Evolutionary conservation across 345 rosid species (phyloP).

Genomic region (Syzygium jambos): DNA sequence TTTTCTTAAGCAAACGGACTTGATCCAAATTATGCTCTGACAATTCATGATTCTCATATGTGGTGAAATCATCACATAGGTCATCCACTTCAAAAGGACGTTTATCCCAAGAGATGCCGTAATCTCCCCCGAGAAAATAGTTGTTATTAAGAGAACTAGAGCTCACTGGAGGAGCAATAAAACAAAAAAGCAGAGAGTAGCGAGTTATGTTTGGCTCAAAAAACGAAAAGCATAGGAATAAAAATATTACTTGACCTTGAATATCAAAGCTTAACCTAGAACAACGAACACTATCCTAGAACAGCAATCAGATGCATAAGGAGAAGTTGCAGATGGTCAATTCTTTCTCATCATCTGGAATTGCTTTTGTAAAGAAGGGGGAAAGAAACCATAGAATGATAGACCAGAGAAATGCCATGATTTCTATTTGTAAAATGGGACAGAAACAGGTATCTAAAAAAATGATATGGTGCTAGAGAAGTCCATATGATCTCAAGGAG

Average conservation of each 20-base stretch:
- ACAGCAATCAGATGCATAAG: neutral
- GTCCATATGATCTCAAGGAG: neutral
- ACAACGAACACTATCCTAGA: neutral
- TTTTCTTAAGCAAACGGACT: constrained; percentile 27
- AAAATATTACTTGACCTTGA: neutral
- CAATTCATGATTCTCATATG: constrained; percentile 18
- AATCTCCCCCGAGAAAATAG: neutral
- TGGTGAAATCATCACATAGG: constrained; percentile 17
- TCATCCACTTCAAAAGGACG: constrained; percentile 20
- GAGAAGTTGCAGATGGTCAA: neutral
- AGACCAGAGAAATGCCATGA: neutral
- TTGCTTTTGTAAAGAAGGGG: neutral
- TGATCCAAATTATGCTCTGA: constrained; percentile 25
- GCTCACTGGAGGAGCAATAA: constrained; percentile 3
- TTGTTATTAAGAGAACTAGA: neutral
- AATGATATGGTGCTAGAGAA: neutral
- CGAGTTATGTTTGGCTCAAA: neutral
- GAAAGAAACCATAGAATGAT: neutral
- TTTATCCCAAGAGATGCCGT: constrained; percentile 23
- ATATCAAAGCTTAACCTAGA: neutral
- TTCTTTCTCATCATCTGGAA: neutral
- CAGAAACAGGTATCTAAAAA: neutral
- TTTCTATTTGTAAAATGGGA: neutral
- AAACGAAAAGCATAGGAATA: neutral
- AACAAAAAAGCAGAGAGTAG: constrained; percentile 20